Evolutionary conservation across 768 basidiomycete species (phyloP).

Genomic region (Leccinellum rugosiceps): DNA sequence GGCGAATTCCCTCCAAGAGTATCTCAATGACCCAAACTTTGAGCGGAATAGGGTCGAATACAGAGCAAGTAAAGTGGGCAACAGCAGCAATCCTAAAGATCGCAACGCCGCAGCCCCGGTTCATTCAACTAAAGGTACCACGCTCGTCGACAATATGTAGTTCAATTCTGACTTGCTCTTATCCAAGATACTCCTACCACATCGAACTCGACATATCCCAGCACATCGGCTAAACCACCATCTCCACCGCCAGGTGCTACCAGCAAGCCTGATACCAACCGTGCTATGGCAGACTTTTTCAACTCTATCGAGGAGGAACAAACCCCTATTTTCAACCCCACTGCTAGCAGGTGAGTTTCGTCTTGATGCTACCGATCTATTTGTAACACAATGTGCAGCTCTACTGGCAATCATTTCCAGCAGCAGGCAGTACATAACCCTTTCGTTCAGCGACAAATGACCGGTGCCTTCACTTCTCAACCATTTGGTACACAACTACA

Average conservation of each 20-base stretch:
- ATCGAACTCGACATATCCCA: slow-evolving; percentile 17
- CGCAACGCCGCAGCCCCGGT: slow-evolving; percentile 9
- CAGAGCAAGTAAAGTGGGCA: slow-evolving; percentile 70
- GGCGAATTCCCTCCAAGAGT: slow-evolving; percentile 92
- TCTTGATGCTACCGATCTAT: background rate
- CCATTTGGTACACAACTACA: slow-evolving; percentile 43
- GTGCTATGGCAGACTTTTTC: slow-evolving; percentile 81
- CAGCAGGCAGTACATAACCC: slow-evolving; percentile 70
- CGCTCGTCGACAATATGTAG: background rate
- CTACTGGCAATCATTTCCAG: slow-evolving; percentile 48
- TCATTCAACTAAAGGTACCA: slow-evolving; percentile 17
- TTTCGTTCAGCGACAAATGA: slow-evolving; percentile 61
- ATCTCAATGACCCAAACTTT: slow-evolving; percentile 94
- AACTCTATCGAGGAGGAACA: slow-evolving; percentile 80
- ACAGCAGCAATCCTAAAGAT: slow-evolving; percentile 39
- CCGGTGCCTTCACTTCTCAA: slow-evolving; percentile 42
- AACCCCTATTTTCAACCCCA: slow-evolving; percentile 65
- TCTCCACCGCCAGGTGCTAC: slow-evolving; percentile 23
- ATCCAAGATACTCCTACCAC: slow-evolving; percentile 15
- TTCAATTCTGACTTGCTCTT: slow-evolving; percentile 1
- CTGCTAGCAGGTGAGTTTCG: slow-evolving; percentile 45
- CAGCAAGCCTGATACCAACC: slow-evolving; percentile 37
- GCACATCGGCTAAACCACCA: slow-evolving; percentile 22
- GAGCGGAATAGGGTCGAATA: slow-evolving; percentile 95
- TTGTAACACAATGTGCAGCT: slow-evolving; percentile 35